Percentiles rank a stretch among this genome's conserved stretches.
Conservation (phyloP, 345 rosid genomes). For the Jatropha curcas region DNA sequence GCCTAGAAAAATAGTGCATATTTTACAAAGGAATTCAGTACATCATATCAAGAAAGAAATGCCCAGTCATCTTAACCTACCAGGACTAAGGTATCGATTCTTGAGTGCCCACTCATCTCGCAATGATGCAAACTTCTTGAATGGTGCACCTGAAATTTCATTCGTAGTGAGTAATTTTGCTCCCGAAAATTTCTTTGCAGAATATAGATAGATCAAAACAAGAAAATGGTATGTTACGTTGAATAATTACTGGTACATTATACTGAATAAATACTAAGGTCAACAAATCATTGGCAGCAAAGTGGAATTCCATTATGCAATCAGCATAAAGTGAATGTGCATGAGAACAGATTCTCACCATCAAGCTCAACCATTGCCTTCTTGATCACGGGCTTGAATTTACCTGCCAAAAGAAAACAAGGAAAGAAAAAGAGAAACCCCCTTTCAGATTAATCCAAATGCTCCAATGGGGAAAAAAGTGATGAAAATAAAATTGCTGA, state of each 20-base stretch:
- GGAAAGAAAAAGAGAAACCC: neutral
- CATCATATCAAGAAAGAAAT: neutral
- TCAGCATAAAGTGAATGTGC: neutral
- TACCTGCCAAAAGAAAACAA: slow-evolving; percentile 45
- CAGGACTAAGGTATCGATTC: slow-evolving; percentile 86
- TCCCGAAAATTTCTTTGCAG: neutral
- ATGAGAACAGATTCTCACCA: slow-evolving; percentile 40
- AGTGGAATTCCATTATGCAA: neutral
- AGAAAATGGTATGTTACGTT: neutral
- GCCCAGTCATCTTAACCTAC: too few species aligned
- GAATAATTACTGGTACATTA: neutral
- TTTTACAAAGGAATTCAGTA: neutral
- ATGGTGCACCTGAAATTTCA: slow-evolving; percentile 74
- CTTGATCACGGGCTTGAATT: slow-evolving; percentile 95
- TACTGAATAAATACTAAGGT: neutral
- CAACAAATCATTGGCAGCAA: neutral
- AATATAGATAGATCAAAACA: neutral
- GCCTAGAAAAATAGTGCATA: neutral
- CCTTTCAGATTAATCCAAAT: neutral
- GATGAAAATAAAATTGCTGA: neutral
- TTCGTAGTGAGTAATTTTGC: neutral
- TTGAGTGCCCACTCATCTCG: slow-evolving; percentile 85
- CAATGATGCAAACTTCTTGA: slow-evolving; percentile 66
- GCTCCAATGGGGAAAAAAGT: neutral
- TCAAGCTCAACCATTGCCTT: slow-evolving; percentile 99